These are phyloP conservation scores for Ophiosphaerella herpotricha DNA, from an alignment of 2,329 filamentous ascomycete species.

Conservation along the genomic window DNA sequence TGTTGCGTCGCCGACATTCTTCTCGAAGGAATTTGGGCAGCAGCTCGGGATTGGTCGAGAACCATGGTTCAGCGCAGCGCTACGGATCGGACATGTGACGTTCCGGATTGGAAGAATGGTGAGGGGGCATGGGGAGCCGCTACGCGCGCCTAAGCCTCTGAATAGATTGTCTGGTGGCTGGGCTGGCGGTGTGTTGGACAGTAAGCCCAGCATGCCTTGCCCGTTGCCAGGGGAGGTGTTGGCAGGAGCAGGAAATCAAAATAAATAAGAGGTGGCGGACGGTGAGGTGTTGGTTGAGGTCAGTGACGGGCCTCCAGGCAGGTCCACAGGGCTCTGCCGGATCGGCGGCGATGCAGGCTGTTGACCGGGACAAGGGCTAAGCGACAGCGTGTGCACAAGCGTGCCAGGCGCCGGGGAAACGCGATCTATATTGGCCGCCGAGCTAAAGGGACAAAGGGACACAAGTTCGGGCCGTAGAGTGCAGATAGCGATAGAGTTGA, in stretches of 20 bases:
- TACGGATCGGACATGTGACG: too few species aligned
- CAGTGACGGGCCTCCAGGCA: too few species aligned
- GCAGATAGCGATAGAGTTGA: background rate
- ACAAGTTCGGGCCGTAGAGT: conserved; percentile 1
- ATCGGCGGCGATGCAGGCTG: background rate
- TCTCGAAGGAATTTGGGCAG: too few species aligned
- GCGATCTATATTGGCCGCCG: background rate
- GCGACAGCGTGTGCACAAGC: background rate
- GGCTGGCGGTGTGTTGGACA: background rate
- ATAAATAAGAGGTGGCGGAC: too few species aligned
- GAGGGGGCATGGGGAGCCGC: too few species aligned
- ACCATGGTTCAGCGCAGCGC: background rate
- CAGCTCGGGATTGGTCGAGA: background rate
- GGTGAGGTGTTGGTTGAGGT: too few species aligned
- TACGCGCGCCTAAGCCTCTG: background rate
- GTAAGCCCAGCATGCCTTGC: background rate
- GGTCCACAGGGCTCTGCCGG: background rate
- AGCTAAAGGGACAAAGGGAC: background rate
- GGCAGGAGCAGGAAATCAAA: too few species aligned
- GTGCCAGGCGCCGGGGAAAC: background rate
- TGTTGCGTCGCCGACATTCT: too few species aligned
- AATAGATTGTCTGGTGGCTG: background rate
- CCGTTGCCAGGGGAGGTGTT: too few species aligned
- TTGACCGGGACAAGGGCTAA: background rate
- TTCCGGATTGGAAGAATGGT: too few species aligned